Evolutionary conservation across 345 rosid genomes (phyloP).

Genomic region (Garcia nutans): DNA sequence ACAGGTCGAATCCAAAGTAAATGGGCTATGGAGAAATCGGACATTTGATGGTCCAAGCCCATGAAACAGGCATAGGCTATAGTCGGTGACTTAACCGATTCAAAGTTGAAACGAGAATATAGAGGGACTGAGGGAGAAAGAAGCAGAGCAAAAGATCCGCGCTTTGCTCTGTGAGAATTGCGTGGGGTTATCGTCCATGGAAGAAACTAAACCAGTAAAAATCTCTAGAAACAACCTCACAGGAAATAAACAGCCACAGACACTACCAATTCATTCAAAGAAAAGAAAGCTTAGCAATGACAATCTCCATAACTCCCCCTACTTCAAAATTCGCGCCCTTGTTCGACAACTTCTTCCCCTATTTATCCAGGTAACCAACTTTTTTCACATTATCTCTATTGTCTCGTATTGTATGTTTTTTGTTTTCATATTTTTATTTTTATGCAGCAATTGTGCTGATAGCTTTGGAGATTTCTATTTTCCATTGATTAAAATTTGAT

Average conservation of each 20-base stretch:
- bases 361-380: slow-evolving; percentile 17
- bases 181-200: background rate
- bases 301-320: slow-evolving; percentile 14
- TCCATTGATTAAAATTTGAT: too few relatives aligned
- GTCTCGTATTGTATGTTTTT: background rate
- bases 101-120: background rate
- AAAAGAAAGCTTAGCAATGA: slow-evolving; percentile 5
- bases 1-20: too few relatives aligned
- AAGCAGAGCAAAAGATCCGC: background rate
- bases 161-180: background rate
- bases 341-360: slow-evolving; percentile 30
- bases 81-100: too few relatives aligned
- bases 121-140: background rate
- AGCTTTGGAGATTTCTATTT: too few relatives aligned
- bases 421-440: background rate
- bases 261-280: background rate
- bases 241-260: background rate
- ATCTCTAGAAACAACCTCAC: background rate
- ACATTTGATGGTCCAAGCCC: background rate
- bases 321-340: slow-evolving; percentile 27
- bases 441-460: background rate
- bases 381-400: background rate
- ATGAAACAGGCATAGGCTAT: background rate
- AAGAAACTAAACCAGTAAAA: background rate
- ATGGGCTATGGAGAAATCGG: too few relatives aligned